Evolutionary conservation across 73 alveolate species (phyloP), one percentile per base, ranked within the genome.

Genomic region (Uronychia binucleata): DNA sequence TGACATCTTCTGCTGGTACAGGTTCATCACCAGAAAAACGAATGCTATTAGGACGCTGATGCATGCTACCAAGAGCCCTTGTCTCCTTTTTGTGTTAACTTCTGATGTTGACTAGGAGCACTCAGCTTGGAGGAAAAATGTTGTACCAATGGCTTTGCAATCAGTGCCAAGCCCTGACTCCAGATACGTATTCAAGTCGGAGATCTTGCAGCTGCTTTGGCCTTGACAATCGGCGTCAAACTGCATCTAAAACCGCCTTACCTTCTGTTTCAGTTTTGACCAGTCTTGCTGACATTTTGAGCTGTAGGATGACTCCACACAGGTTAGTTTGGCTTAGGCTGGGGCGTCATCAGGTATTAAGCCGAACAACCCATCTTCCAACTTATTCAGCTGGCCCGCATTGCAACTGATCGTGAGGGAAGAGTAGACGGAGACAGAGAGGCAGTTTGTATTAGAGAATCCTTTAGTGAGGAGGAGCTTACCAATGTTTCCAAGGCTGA

Each of bases 11-110:
- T 59, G 83, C 28, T 58, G 58, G 60, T 82, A 88, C 46, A 46
- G 34, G 26, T 77, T 31, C 77, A 83, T 83, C 1, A 35, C 59
- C 35, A 88, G 46, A 77, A 88, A 77, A 58, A 83, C 33, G n/a
- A 83, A n/a, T 25, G 81, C 83, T 27, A 80, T 28, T 27, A 88
- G 77, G 26, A 88, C 77, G 28, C 80, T 32, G 0, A 88, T 31
- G 30, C 85, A 82, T 0, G 85, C 59, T 5, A 83, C 58, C 0
- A 83, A 1, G 19, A 81, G 83, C 0, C 88, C 94, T 32, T 89
- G 86, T 58, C 35, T 34, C 59, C 92, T 58, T 57, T 89, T 89
- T 1, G 82, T 27, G 30, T 33, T 29, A 30, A 84, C 5, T 11
- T 58, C 86, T 26, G 59, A 82, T 31, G 29, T 33, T 1, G 57